phyloP scores from a whole-genome alignment of 805 yeast genomes.

The Schizosaccharomyces lindneri region DNA sequence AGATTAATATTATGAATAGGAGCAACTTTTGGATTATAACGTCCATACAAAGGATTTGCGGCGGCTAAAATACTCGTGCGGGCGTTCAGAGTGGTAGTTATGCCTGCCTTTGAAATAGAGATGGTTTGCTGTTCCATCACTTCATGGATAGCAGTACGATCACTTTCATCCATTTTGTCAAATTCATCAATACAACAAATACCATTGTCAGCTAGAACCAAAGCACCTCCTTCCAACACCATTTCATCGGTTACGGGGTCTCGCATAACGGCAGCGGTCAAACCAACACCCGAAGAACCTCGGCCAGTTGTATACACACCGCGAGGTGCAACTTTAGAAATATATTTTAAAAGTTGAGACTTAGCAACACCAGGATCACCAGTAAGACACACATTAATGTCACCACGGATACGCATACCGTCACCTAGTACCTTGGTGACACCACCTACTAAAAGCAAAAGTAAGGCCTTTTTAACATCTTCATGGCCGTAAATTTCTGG shows the following conservation, averaged over 20 bases:
- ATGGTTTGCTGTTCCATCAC: slow-evolving; percentile 99
- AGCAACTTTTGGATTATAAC: slow-evolving; percentile 71
- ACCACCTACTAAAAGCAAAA: slow-evolving; percentile 75
- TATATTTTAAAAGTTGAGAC: slow-evolving; percentile 78
- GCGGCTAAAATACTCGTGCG: slow-evolving; percentile 90
- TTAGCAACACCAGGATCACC: slow-evolving; percentile 99
- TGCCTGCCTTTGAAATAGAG: slow-evolving; percentile 91
- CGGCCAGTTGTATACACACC: slow-evolving; percentile 95
- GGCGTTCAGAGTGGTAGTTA: slow-evolving; percentile 84
- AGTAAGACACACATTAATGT: slow-evolving; percentile 83
- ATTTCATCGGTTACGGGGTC: slow-evolving; percentile 98
- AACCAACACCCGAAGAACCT: slow-evolving; percentile 96
- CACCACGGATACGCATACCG: slow-evolving; percentile 94
- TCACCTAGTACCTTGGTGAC: slow-evolving; percentile 86
- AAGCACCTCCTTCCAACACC: slow-evolving; percentile 95
- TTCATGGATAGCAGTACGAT: slow-evolving; percentile 93
- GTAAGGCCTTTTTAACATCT: slow-evolving; percentile 76
- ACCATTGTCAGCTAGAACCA: slow-evolving; percentile 91
- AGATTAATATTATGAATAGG: slow-evolving; percentile 88
- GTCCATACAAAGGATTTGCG: slow-evolving; percentile 91
- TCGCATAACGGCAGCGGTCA: slow-evolving; percentile 95
- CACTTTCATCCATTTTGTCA: slow-evolving; percentile 93
- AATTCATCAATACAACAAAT: slow-evolving; percentile 97
- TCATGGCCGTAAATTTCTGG: slow-evolving; percentile 91
- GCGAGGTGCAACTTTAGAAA: slow-evolving; percentile 80